These are phyloP conservation scores for Naganishia onofrii DNA, from an alignment of 768 basidiomycete genomes.

Conservation along the genomic window DNA sequence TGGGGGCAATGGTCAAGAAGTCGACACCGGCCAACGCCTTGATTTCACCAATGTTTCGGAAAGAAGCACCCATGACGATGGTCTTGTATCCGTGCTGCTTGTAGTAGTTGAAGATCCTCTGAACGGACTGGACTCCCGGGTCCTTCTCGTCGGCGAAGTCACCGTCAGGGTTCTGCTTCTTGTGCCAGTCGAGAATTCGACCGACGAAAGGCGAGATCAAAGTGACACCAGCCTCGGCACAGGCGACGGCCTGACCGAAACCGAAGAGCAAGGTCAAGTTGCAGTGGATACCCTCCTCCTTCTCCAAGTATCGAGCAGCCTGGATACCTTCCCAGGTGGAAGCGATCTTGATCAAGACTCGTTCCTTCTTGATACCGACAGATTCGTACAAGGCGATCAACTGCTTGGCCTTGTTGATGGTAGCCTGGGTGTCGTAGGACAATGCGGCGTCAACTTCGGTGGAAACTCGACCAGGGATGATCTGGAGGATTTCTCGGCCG, in stretches of 20 bases:
- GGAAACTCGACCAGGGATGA: conserved; percentile 97
- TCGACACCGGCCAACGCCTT: conserved; percentile 92
- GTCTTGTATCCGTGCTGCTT: conserved; percentile 98
- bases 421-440: conserved; percentile 77
- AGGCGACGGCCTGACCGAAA: conserved; percentile 96
- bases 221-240: conserved; percentile 96
- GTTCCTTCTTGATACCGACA: conserved; percentile 88
- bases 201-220: conserved; percentile 99
- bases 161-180: conserved; percentile 70
- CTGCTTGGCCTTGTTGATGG: conserved; percentile 55
- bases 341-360: conserved; percentile 96
- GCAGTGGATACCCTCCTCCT: conserved; percentile 91
- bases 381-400: conserved; percentile 92
- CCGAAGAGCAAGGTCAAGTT: conserved; percentile 99
- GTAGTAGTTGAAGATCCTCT: conserved; percentile 94
- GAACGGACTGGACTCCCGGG: conserved; percentile 92
- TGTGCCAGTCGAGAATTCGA: conserved; percentile 91
- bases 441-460: conserved; percentile 98
- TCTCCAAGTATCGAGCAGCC: conserved; percentile 92
- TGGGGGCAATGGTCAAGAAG: conserved; percentile 76
- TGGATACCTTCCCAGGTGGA: conserved; percentile 99
- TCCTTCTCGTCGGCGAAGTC: conserved; percentile 89
- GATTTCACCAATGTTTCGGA: conserved; percentile 97
- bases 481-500: conserved; percentile 87
- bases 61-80: conserved; percentile 99